Evolutionary conservation across 352 stramenopile species (phyloP), one percentile per base, ranked within the genome.

Genomic region (Phytophthora vignae): DNA sequence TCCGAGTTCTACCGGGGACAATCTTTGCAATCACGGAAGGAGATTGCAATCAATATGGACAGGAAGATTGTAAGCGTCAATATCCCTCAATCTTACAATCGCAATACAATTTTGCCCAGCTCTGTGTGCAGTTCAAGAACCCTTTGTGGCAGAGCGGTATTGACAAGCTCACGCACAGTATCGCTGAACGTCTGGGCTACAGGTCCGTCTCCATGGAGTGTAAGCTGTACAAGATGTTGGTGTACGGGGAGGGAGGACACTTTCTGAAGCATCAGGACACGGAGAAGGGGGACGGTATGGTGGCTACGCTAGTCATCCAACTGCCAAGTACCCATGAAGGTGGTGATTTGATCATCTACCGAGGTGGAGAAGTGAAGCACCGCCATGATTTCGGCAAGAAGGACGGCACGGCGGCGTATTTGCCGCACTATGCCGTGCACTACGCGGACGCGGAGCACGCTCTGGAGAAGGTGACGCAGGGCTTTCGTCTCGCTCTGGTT

Each of bases 221-320:
- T 4, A 50, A 50, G 15, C 44, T 50, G 44, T 50, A 50, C 44
- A 50, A 50, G n/a, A 21, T 50, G 44, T 50, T 50, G n/a, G 44
- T 50, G 44, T 50, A 50, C n/a, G 44, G 44, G 14, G n/a, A 50
- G 22, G 44, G 44, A 50, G 44, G 44, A 0, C 44, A 50, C n/a
- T 50, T 50, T 22, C n/a, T 50, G 44, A 50, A 50, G 44, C 44
- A 50, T 12, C 44, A 50, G 15, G 44, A 50, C 15, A 50, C 44
- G 7, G 44, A 50, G 21, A 50, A 50, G n/a, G 44, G 25, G n/a
- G 44, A 50, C 17, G 44, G 44, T 14, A 50, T 50, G 44, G 44
- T 50, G 15, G 44, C 44, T 1, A 50, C 44, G 7, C 15, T 50
- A 17, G n/a, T 50, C 17, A 9, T 50, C 22, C 44, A 50, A 17